phyloP scores from a whole-genome alignment of 129 eudicot species.

The Kitagawia praeruptora region DNA sequence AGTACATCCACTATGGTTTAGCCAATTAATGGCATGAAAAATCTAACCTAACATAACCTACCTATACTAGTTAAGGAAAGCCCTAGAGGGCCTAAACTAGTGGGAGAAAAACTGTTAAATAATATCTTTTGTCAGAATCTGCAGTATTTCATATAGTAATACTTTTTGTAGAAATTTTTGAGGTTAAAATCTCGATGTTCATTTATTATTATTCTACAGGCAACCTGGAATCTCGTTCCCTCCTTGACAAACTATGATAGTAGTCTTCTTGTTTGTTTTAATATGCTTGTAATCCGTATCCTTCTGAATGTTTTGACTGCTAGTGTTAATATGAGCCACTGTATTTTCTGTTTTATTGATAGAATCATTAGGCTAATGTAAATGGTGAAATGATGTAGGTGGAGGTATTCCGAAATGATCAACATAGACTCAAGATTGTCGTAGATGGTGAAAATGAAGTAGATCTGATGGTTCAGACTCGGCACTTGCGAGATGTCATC shows the following conservation, averaged over 20 bases:
- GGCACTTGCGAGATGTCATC: slow-evolving; percentile 80
- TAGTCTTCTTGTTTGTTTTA: neutral
- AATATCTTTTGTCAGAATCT: neutral
- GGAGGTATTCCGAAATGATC: slow-evolving; percentile 86
- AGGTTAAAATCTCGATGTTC: neutral
- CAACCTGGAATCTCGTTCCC: neutral
- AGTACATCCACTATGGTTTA: neutral
- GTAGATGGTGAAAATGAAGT: slow-evolving; percentile 86
- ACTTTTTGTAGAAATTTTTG: neutral
- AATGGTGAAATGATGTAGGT: slow-evolving; percentile 39
- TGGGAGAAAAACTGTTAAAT: neutral
- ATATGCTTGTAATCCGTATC: neutral
- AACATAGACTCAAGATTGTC: slow-evolving; percentile 79
- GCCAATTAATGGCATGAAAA: neutral
- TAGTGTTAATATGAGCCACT: neutral
- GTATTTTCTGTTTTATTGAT: neutral
- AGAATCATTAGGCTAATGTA: neutral
- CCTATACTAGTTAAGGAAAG: neutral
- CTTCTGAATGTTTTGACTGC: too few relatives aligned
- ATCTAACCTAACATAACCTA: neutral
- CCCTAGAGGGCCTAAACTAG: neutral
- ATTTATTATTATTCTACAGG: neutral
- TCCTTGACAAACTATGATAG: neutral
- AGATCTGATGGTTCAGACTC: slow-evolving; percentile 88
- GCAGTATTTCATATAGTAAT: neutral